Evolutionary conservation across 371 early-diverging fungal species (phyloP), one percentile per base, ranked within the genome.

Genomic region (Mucor sp.): DNA sequence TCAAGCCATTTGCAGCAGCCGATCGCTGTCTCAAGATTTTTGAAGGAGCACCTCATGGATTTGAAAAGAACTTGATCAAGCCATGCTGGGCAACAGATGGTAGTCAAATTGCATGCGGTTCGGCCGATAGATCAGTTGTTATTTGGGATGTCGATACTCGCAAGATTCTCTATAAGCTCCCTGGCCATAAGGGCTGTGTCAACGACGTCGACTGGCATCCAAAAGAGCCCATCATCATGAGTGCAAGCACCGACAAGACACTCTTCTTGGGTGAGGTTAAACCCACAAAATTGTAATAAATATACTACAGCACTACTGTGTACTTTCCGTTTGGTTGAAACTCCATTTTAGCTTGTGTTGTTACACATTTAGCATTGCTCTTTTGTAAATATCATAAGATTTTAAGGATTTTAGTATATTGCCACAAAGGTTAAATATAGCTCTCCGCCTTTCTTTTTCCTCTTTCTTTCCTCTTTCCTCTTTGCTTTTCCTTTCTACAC

Each of bases 171-270:
- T 96, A 94, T 84, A 98, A 97, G 82, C 71, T 99, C 32, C 97
- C 96, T 17, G 99, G 99, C 0, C 99, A 99, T 80, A 95, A 95
- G 73, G 97, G 93, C 17, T 91, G 91, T 66, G 97, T 99, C 4
- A 99, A 95, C 67, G 95, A 96, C 57, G 99, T 98, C 0, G 97
- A 96, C 71, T 99, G 95, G 88, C 96, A 96, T 74, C 95, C 96
- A 19, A 86, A 78, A 47, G 94, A 95, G 61, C 95, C 95, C 9
- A 93, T 99, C 56, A 74, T 97, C 41, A 87, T 93, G 66, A 93
- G 94, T 7, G 85, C 86, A 25, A 94, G 96, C 68, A 91, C 90
- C 19, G 97, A 98, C 76, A 91, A 89, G 69, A 93, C 92, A 6
- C 70, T 97, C 67, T 94, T 94, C 71, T 69, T 97, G 30, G 97